Conservation (phyloP, 495 filamentous ascomycete species). For the Parachaetomium inaequale region DNA sequence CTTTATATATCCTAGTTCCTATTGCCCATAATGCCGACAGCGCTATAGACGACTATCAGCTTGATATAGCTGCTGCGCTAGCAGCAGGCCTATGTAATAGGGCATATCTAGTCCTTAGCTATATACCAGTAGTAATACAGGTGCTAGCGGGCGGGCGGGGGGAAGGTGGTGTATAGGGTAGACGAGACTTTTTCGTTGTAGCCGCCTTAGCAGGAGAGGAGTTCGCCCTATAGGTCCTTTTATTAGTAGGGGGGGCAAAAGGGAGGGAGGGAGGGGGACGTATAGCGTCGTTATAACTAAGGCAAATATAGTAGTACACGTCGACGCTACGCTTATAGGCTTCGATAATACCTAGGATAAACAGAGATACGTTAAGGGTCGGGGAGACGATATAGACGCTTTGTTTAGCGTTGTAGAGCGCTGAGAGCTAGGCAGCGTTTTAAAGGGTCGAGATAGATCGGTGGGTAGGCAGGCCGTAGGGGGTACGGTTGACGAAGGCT, state of each 20-base stretch:
- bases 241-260: neutral
- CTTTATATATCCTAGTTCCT: conserved; percentile 81
- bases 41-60: conserved; percentile 66
- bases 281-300: conserved; percentile 72
- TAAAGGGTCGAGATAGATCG: conserved; percentile 60
- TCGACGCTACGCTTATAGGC: conserved; percentile 62
- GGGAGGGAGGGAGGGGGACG: conserved; percentile 12
- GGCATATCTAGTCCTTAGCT: conserved; percentile 64
- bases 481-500: conserved; percentile 64
- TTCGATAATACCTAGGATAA: conserved; percentile 57
- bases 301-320: conserved; percentile 65
- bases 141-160: conserved; percentile 37
- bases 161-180: conserved; percentile 53
- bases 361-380: conserved; percentile 67
- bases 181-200: conserved; percentile 67
- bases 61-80: conserved; percentile 70
- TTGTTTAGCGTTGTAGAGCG: conserved; percentile 57
- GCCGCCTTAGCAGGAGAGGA: conserved; percentile 70
- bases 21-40: conserved; percentile 65
- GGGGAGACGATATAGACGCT: conserved; percentile 72
- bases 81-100: conserved; percentile 60
- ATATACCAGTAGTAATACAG: conserved; percentile 65
- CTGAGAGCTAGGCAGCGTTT: conserved; percentile 67
- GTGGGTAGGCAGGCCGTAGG: conserved; percentile 61
- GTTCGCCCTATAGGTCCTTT: conserved; percentile 51